A percentile compares a stretch with the other conserved stretches of the same genome.
These are phyloP conservation scores for Colletotrichum sp. DNA, from an alignment of 2,329 filamentous ascomycete species.

Conservation along the genomic window DNA sequence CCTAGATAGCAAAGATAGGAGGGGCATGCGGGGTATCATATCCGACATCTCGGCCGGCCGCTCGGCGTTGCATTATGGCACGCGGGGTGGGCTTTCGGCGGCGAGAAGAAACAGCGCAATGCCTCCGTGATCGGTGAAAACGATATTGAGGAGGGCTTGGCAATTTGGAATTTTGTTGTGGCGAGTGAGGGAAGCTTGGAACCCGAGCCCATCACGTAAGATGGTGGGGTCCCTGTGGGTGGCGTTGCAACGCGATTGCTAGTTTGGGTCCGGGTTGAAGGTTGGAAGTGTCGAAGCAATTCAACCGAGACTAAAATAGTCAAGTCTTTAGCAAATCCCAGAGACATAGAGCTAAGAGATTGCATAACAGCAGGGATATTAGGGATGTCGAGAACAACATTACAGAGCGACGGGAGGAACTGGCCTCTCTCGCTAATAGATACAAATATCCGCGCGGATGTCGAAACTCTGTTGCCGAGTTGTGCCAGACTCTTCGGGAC, in stretches of 20 bases:
- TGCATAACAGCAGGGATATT: rapidly evolving
- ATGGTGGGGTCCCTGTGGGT: background rate
- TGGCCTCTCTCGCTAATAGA: no score
- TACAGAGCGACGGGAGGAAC: no score
- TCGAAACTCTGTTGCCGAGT: background rate
- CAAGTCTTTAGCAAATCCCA: no score
- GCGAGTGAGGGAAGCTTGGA: background rate
- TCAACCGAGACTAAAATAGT: no score
- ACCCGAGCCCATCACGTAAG: background rate
- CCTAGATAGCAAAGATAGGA: constrained; percentile 5
- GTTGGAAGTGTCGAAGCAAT: no score
- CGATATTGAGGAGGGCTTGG: background rate
- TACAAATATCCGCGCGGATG: background rate
- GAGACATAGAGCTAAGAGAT: background rate
- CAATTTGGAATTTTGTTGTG: background rate
- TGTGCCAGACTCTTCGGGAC: rapidly evolving
- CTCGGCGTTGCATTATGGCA: constrained; percentile 6
- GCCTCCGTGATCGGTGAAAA: constrained; percentile 8
- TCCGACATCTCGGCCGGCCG: constrained; percentile 8
- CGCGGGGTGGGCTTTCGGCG: background rate
- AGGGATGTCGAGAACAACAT: background rate
- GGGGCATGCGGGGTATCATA: constrained; percentile 1
- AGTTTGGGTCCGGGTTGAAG: no score
- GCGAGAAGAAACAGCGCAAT: background rate
- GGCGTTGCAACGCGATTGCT: background rate